Evolutionary conservation across 1,284 basidiomycete species (phyloP).

Genomic region (Malassezia restricta): DNA sequence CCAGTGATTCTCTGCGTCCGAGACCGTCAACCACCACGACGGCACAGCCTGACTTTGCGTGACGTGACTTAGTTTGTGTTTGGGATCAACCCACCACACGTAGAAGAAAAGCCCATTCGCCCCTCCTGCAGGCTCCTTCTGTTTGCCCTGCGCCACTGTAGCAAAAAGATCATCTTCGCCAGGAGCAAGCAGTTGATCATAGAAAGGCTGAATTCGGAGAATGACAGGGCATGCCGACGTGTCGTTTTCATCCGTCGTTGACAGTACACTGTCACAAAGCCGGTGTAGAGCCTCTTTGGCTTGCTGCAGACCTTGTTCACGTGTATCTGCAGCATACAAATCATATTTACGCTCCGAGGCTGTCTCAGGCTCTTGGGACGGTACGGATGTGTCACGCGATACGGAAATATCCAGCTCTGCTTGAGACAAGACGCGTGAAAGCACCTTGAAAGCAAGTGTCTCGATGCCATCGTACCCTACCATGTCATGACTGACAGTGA

Average conservation of each 20-base stretch:
- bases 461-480: slow-evolving; percentile 88
- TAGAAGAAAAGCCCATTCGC: slow-evolving; percentile 24
- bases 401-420: slow-evolving; percentile 18
- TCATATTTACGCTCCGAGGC: not conserved
- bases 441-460: slow-evolving; percentile 65
- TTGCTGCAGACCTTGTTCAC: not conserved
- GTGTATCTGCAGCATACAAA: not conserved
- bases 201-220: slow-evolving; percentile 63
- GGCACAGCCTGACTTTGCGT: slow-evolving; percentile 39
- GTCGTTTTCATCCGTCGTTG: not conserved
- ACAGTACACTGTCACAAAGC: slow-evolving; percentile 46
- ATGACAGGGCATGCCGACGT: slow-evolving; percentile 67
- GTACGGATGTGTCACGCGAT: not conserved
- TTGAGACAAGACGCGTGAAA: slow-evolving; percentile 40
- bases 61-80: slow-evolving; percentile 32
- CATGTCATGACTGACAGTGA: slow-evolving; percentile 89
- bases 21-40: slow-evolving; percentile 31
- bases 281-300: slow-evolving; percentile 57
- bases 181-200: not conserved
- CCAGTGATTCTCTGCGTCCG: slow-evolving; percentile 39
- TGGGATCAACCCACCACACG: slow-evolving; percentile 34
- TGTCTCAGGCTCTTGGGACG: not conserved
- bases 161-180: slow-evolving; percentile 4
- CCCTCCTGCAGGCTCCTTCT: not conserved
- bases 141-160: not conserved